Evolutionary conservation across 1,139 yeast species (phyloP), one percentile per base, ranked within the genome.

Genomic region (Candida glucosophila): DNA sequence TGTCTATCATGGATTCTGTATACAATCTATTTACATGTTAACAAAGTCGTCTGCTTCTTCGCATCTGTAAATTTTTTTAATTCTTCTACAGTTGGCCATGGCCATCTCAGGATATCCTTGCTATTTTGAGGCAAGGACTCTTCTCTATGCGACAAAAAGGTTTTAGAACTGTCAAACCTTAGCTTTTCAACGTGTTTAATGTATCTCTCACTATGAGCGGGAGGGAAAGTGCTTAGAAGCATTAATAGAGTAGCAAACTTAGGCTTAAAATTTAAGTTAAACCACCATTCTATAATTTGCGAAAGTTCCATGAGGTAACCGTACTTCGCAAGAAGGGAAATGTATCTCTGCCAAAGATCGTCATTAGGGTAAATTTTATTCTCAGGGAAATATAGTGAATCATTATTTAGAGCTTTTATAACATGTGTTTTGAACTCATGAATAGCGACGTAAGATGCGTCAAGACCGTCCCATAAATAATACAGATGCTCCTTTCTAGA

Each of bases 371-470:
- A 51, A 3, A 72, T 35, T 19, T 8, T 8, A 7, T 7, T 7
- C 5, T n/a, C 6, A 8, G 13, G 31, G n/a, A n/a, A n/a, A n/a
- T n/a, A n/a, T n/a, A n/a, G n/a, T n/a, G n/a, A n/a, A 6, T 37
- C 36, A 8, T 34, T 36, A 6, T 37, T 58, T 20, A 50, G 47
- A 4, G 45, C 46, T 25, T 45, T 39, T 7, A 29, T 14, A 26
- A 51, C 54, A 24, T 53, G 30, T 13, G 35, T 44, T 31, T 68
- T 64, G 47, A 77, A 73, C 41, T 77, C 82, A 22, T 58, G 64
- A 5, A 75, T 61, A 0, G 81, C 77, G 10, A 75, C 57, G 35
- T 77, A 83, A 1, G 78, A 60, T 0, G 86, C 81, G 31, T 52
- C 67, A 17, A 66, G 34, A 2, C 54, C 55, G 4, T 55, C 70